Conservation (phyloP, 2,329 filamentous ascomycete species). For the Anthostomella pinea region DNA sequence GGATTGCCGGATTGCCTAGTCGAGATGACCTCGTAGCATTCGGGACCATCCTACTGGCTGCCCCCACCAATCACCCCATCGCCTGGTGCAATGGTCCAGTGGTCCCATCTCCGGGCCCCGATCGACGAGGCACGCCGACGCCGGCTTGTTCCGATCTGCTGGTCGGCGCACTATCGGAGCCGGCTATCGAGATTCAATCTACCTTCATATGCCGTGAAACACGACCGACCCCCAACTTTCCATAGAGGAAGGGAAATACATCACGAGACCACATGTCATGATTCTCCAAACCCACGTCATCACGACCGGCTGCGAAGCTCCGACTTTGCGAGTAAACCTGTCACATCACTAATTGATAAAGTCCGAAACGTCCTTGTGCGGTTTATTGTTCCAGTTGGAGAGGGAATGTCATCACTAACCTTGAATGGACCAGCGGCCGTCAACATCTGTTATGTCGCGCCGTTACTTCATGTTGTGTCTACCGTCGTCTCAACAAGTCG, state of each 20-base stretch:
- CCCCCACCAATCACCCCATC: not conserved
- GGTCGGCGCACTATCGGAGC: conserved; percentile 1
- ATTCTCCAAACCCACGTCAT: no score
- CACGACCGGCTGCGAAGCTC: no score
- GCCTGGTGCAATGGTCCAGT: not conserved
- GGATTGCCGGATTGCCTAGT: conserved; percentile 5
- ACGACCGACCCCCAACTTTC: not conserved
- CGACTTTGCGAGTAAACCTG: no score
- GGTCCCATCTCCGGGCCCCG: conserved; percentile 4
- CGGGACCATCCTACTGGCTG: conserved; percentile 3
- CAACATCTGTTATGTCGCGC: no score
- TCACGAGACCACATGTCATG: no score
- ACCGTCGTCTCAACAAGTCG: no score
- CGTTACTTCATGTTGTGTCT: no score
- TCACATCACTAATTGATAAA: no score
- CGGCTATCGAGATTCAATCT: not conserved
- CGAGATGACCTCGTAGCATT: conserved; percentile 11
- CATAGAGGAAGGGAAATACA: not conserved
- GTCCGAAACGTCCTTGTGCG: no score
- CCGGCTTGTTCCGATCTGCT: not conserved
- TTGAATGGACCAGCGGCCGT: no score
- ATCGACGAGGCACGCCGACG: not conserved
- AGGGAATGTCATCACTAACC: no score
- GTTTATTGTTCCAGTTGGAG: no score
- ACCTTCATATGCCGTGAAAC: conserved; percentile 2